Base-by-base conservation (phyloP, 148 eudicot genomes). In the Gaultheria prostrata region DNA sequence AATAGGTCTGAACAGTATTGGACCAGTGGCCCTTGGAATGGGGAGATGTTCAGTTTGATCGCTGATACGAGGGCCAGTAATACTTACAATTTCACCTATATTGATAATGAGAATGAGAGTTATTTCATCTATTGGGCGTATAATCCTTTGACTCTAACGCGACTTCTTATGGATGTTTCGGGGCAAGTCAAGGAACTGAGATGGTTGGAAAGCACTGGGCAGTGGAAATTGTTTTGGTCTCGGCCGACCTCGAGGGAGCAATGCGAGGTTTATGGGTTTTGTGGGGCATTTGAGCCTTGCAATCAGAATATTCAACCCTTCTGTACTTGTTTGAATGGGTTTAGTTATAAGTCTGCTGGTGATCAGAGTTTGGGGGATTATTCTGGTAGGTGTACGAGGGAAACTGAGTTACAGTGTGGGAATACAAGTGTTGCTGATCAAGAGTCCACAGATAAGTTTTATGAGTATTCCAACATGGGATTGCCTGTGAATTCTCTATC, bases 261-360 rank as follows among this genome's bases (percentile, higher is more conserved):
- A 56, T 92, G 94, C 46, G 88, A 90, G 49, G 91, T 92, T 73
- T 87, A 90, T 80, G 90, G 86, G 50, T 85, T 50, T 81, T 92
- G 94, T 85, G 94, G 94, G 69, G 86, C 79, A 5, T 92, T 85
- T 89, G 90, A 90, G 65, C 77, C 77, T n/a, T 92, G 94, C 69
- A 84, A 76, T 32, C 80, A 89, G 81, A 88, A 70, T 57, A 78
- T 81, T 0, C 32, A 76, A 82, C 90, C 94, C 2, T 88, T 75
- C 82, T 92, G 94, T 71, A 73, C 56, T 76, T 92, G 94, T 71
- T 86, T 90, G 67, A 33, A 57, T 13, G 93, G 91, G 24, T 92
- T 85, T 65, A 33, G 18, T 77, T 82, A 53, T 10, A 80, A 49
- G 33, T 85, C 43, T 28, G 57, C 63, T 10, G 63, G 3, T 33